Base-by-base conservation (phyloP, 2,329 filamentous ascomycete genomes). In the Diaporthe capsici region DNA sequence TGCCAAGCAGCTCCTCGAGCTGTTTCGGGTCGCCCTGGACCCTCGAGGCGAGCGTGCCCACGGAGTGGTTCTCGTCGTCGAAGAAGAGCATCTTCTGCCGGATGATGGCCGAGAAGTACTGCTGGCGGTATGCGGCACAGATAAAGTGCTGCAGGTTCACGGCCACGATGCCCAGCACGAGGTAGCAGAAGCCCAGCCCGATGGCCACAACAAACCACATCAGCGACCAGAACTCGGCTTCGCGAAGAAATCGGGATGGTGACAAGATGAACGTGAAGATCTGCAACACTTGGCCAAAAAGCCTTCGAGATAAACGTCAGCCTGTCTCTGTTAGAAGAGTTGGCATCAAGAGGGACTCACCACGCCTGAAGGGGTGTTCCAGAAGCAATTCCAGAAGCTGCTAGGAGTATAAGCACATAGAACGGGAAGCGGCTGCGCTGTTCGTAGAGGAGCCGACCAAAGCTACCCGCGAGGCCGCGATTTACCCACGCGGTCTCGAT, bases 81-180 rank as follows among this genome's bases (percentile, higher is more conserved):
- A 92, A 93, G 82, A 90, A 93, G 0, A 87, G 82, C 2, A 90
- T 90, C 75, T 88, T 88, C 80, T 93, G 90, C 70, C 86, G 87
- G 22, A 93, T 82, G n/a, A 92, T 87, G 34, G 88, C 87, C 63
- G 88, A 84, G 67, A 93, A 90, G 80, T 93, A 93, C 78, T 92
- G 87, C 79, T 90, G 86, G 42, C 91, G 87, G 79, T 93, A 89
- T 44, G 86, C 86, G 9, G 89, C 86, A 8, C 90, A 87, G 65
- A 90, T 85, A 75, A 73, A 76, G 31, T 86, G 82, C 68, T 89
- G 85, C 74, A 90, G 81, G 20, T 84, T 83, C 1, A 85, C 89
- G 2, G 90, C 83, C 5, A 84, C 81, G 61, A 80, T 83, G 0
- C 84, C 86, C 9, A 90, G 83, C 31, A 85, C 75, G 77, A 90